Base-by-base conservation (phyloP, 2,329 filamentous ascomycete genomes). In the Niveomyces coronatus region DNA sequence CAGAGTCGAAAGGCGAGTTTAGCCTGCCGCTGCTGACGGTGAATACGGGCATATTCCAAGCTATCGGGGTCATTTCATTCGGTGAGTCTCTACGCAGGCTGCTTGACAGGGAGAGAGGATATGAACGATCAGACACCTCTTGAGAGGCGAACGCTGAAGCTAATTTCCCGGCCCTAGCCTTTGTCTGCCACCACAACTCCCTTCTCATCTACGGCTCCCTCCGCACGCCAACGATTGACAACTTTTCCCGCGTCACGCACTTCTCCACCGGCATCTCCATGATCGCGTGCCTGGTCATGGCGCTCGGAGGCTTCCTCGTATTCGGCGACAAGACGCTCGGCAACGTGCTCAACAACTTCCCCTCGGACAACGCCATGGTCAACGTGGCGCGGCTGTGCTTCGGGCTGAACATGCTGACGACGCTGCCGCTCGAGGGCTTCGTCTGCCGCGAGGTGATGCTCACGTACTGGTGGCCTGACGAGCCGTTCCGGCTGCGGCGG, bases 281-380 rank as follows among this genome's bases (percentile, higher is more conserved):
- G 71, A 49, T 88, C n/a, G 88, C 89, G 39, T 98, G 91, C 55
- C 71, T 98, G 37, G 62, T 80, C 43, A 85, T 98, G 79, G 91
- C 86, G 0, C 68, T 95, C 7, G 76, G 81, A 3, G 91, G 91
- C 17, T 96, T 94, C 62, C 71, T 98, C 30, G 88, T 83, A 14
- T 98, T 98, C 54, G 89, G 91, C 45, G 85, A 89, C 61, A 77
- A 80, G 52, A 98, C 91, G 4, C 70, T 87, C 48, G 91, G 91
- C 55, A 98, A 98, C 58, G 86, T 98, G 37, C 78, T 98, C 51
- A 98, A 98, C 69, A 98, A 98, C 64, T 96, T 98, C 55, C 84
- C 88, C 2, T 70, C 79, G 15, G 79, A 93, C 61, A 96, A 94
- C 61, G 71, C 81, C 49, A 82, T 96, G 76, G 87, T 96, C 55